These are phyloP conservation scores for Harringtonia aguacate DNA, from an alignment of 2,329 filamentous ascomycete genomes.

Conservation along the genomic window DNA sequence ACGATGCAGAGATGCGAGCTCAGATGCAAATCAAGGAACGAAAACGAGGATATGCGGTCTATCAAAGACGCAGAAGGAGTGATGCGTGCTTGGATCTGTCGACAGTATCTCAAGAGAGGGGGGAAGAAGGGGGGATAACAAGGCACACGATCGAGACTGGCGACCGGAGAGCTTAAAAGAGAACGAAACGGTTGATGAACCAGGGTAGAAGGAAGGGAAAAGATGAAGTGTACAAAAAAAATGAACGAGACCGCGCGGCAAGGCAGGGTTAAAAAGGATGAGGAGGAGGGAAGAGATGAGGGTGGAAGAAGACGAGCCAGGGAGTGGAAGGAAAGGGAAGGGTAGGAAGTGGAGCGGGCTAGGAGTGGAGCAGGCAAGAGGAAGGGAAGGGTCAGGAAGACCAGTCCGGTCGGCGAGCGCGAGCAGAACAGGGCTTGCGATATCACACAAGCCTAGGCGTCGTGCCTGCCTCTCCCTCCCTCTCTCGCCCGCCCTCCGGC, in stretches of 20 bases:
- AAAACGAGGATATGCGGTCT: slow-evolving; percentile 26
- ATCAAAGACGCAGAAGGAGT: slow-evolving; percentile 40
- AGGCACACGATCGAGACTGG: slow-evolving; percentile 7
- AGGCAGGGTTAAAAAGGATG: neutral
- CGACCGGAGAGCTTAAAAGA: slow-evolving; percentile 8
- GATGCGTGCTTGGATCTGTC: slow-evolving; percentile 21
- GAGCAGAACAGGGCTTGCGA: too few species aligned
- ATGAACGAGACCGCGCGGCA: neutral
- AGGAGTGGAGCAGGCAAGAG: too few species aligned
- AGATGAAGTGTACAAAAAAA: slow-evolving; percentile 1
- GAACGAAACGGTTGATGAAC: slow-evolving; percentile 7
- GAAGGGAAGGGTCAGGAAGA: too few species aligned
- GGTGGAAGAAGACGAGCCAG: neutral
- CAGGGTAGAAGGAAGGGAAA: slow-evolving; percentile 1
- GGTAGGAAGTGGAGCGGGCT: too few species aligned
- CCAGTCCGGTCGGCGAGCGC: too few species aligned
- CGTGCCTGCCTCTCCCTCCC: too few species aligned
- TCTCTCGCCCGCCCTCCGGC: too few species aligned
- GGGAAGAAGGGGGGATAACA: slow-evolving; percentile 1
- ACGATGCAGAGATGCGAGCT: neutral
- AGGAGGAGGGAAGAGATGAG: neutral
- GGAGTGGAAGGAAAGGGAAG: neutral
- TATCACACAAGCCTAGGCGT: too few species aligned
- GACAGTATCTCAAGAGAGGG: slow-evolving; percentile 7
- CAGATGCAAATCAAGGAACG: slow-evolving; percentile 4